Base-by-base conservation (phyloP, 352 stramenopile species). In the Phytophthora hybrid region DNA sequence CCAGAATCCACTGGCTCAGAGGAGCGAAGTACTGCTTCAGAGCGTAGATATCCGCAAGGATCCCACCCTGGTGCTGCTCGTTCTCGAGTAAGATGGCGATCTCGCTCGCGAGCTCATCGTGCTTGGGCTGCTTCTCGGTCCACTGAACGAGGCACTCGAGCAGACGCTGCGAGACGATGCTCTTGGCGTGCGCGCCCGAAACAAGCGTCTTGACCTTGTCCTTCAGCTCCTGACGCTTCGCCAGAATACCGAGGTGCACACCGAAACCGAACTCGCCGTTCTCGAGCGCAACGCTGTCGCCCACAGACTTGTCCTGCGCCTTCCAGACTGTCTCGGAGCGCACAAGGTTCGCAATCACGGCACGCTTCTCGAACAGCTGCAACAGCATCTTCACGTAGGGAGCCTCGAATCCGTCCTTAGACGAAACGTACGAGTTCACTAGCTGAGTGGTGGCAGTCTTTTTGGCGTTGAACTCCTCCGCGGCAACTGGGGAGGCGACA, bases 361-460 rank as follows among this genome's bases (percentile, higher is more conserved):
- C 85, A 34, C 87, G 84, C 52, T 87, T 81, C 59, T 92, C 84
- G 49, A 93, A 93, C 21, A 93, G 66, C 72, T 93, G 84, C 62
- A 91, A 54, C 64, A 93, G 68, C 87, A 93, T 93, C 79, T 93
- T 91, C 14, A 93, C 80, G 73, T 93, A 93, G 5, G 87, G 87
- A 5, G 83, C 79, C 32, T 93, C 87, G 29, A 92, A 89, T 23
- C 72, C 78, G 11, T 92, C 85, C 53, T 86, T 83, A 4, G 85
- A 85, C 23, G 81, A 80, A 26, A 93, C 77, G 7, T 82, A 90
- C 51, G 71, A 75, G 71, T 85, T 85, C 26, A 88, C 79, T 26
- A 90, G 66, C 59, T 91, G 78, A 51, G 78, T 76, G n/a, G 62
- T 80, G 13, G 59, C 44, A 18, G 63, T 67, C 41, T 71, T 71